Percentiles rank a stretch among this genome's conserved stretches.
Evolutionary conservation across 2,329 filamentous ascomycete species (phyloP).

Genomic region (Aspergillus clavatus): DNA sequence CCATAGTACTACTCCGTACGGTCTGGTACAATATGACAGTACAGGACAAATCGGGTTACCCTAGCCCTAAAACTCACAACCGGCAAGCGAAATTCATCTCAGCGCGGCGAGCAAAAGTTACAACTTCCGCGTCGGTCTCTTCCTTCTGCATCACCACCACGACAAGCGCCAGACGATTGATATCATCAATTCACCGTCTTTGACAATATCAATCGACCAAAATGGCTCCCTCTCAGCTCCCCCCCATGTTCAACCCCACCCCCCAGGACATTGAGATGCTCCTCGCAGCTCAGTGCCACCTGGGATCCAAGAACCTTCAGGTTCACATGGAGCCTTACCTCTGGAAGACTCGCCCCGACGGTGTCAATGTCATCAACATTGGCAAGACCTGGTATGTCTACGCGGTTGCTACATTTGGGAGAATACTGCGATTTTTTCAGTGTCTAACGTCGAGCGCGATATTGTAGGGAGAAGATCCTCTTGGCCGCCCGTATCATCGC

Average conservation of each 20-base stretch:
- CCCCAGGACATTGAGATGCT: constrained; percentile 99
- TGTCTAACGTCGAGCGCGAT: constrained; percentile 19
- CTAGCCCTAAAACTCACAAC: constrained; percentile 40
- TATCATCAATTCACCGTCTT: constrained; percentile 35
- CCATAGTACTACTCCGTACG: neutral
- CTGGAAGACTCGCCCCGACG: constrained; percentile 98
- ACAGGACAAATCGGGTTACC: constrained; percentile 13
- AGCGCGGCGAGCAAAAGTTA: constrained; percentile 24
- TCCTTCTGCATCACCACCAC: constrained; percentile 31
- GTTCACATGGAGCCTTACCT: constrained; percentile 99
- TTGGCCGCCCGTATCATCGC: constrained; percentile 98
- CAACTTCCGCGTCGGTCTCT: constrained; percentile 26
- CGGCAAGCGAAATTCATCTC: constrained; percentile 35
- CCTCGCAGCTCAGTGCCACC: constrained; percentile 91
- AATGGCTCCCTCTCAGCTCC: constrained; percentile 94
- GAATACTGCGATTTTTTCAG: neutral
- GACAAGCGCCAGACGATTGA: constrained; percentile 46
- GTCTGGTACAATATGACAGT: too few species aligned
- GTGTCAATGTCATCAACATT: constrained; percentile 98
- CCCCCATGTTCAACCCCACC: constrained; percentile 93
- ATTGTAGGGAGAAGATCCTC: constrained; percentile 94
- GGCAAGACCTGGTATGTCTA: constrained; percentile 93
- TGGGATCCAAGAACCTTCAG: constrained; percentile 99
- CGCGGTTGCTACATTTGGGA: neutral
- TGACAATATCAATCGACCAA: constrained; percentile 56